Base-by-base conservation (phyloP, 352 stramenopile genomes). In the Globisporangium irregulare region DNA sequence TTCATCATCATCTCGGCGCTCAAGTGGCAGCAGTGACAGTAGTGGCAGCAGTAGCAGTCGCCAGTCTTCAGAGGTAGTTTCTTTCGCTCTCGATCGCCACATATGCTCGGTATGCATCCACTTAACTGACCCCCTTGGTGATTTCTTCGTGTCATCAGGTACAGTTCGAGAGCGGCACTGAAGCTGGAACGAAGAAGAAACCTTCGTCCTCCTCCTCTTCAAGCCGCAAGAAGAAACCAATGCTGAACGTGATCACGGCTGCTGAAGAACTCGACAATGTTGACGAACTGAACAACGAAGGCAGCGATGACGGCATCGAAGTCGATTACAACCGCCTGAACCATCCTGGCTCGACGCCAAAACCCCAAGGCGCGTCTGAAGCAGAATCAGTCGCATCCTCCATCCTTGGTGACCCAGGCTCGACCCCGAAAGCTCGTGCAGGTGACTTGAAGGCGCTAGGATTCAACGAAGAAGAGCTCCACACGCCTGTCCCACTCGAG, bases 291-390 rank as follows among this genome's bases (percentile, higher is more conserved):
- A 41, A 54, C 22, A 67, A 43, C 9, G 41, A 46, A 5, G 56
- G 69, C 18, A 59, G 54, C 24, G 24, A 66, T 38, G 58, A 58
- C 29, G 24, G 66, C 51, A 48, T 62, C 8, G 67, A 72, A 20
- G 48, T 66, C 25, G 76, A 76, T 10, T 91, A 74, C 71, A 93
- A 90, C 70, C 72, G 74, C 18, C 65, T 88, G 36, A 77, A 86
- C n/a, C 79, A 86, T 53, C 83, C 81, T 15, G 82, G 82, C 4
- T 88, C 80, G 60, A 91, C 84, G 22, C 80, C 83, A 10, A 83
- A 85, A 34, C 67, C 84, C 0, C 66, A 67, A 50, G 56, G 36
- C 18, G 43, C 43, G 18, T 51, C 43, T 24, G 43, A n/a, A 51
- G 43, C 43, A 15, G 27, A 62, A 7, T 62, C 69, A 54, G 55